Evolutionary conservation across 257 asterid species (phyloP).

Genomic region (Lycium barbarum): DNA sequence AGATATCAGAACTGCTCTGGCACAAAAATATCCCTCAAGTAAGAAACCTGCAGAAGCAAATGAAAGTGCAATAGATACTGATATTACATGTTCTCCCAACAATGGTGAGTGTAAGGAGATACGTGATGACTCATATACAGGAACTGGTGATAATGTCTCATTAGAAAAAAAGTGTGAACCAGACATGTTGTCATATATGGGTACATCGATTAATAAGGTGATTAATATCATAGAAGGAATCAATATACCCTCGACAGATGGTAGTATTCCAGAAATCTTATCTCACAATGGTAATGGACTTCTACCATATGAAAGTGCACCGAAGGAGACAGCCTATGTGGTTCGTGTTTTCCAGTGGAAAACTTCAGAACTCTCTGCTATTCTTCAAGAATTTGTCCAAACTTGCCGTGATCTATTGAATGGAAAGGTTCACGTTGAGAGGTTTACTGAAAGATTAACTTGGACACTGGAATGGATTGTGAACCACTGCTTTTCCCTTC

Average conservation of each 20-base stretch:
- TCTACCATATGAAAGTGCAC: slow-evolving; percentile 42
- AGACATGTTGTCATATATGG: slow-evolving; percentile 42
- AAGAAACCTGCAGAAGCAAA: slow-evolving; percentile 12
- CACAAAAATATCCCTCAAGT: slow-evolving; percentile 27
- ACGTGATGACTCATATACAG: slow-evolving; percentile 36
- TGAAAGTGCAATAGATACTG: slow-evolving; percentile 29
- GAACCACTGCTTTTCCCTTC: slow-evolving; percentile 84
- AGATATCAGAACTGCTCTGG: slow-evolving; percentile 54
- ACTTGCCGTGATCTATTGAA: slow-evolving; percentile 63
- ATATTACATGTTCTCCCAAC: slow-evolving; percentile 31
- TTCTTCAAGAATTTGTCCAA: slow-evolving; percentile 55
- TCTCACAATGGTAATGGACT: slow-evolving; percentile 43
- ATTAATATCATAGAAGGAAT: slow-evolving; percentile 78
- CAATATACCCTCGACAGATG: slow-evolving; percentile 48
- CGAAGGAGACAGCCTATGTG: slow-evolving; percentile 51
- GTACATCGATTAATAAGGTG: slow-evolving; percentile 54
- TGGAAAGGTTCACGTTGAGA: slow-evolving; percentile 57
- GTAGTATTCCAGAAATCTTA: slow-evolving; percentile 40
- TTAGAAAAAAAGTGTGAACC: slow-evolving; percentile 39
- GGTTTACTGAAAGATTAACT: slow-evolving; percentile 57
- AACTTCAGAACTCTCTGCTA: slow-evolving; percentile 58
- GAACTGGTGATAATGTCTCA: slow-evolving; percentile 35
- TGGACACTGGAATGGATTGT: slow-evolving; percentile 74
- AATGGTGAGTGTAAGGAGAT: slow-evolving; percentile 35
- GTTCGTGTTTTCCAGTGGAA: slow-evolving; percentile 80